Evolutionary conservation across 306 rosid genomes (phyloP).

Genomic region (Sophora flavescens): DNA sequence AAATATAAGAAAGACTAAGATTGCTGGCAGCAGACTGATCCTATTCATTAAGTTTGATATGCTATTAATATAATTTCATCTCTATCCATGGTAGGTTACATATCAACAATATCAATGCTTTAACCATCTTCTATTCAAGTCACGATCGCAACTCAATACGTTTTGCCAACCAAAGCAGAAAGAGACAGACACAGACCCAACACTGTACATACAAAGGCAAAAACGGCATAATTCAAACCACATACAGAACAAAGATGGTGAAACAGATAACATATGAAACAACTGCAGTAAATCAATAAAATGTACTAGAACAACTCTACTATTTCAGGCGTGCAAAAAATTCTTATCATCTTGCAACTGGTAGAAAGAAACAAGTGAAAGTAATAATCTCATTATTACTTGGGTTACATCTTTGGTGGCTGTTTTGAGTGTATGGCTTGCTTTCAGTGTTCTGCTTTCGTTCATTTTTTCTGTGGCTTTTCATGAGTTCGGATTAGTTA

Average conservation of each 20-base stretch:
- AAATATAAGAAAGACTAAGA: not conserved
- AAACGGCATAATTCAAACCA: not conserved
- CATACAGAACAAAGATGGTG: not conserved
- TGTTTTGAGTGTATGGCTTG: too few species aligned
- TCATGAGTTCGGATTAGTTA: too few species aligned
- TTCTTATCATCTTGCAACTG: constrained; percentile 29
- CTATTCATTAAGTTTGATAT: constrained; percentile 8
- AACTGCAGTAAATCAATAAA: constrained; percentile 17
- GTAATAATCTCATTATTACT: constrained; percentile 1
- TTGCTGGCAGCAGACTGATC: not conserved
- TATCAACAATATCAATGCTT: constrained; percentile 17
- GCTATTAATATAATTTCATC: not conserved
- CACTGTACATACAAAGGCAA: constrained; percentile 1
- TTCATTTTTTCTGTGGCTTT: too few species aligned
- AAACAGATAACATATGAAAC: constrained; percentile 5
- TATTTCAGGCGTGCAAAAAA: not conserved
- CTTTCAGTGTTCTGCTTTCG: too few species aligned
- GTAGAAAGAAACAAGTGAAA: constrained; percentile 5
- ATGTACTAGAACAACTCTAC: constrained; percentile 16
- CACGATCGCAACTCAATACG: not conserved
- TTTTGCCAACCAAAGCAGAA: constrained; percentile 15
- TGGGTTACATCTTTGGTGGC: too few species aligned
- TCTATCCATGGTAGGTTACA: not conserved
- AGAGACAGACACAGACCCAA: not conserved
- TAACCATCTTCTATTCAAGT: constrained; percentile 25